Evolutionary conservation across 2,329 filamentous ascomycete genomes (phyloP), one percentile per base, ranked within the genome.

Genomic region (Hymenoscyphus scutula): DNA sequence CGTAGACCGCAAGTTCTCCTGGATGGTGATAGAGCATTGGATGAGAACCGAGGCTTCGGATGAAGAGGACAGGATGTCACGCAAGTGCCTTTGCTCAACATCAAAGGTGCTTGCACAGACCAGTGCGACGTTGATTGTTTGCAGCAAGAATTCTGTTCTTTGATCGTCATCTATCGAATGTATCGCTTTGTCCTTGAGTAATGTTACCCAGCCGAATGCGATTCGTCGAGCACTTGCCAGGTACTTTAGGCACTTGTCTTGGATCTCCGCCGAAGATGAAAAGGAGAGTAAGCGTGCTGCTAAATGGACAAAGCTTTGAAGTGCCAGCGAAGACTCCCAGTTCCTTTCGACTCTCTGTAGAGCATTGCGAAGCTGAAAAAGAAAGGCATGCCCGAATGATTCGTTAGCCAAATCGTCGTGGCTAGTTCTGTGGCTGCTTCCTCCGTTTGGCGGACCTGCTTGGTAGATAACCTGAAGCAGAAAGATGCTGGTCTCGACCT

Each of bases 391-490:
- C 1, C 71, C 68, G 60, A 82, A 80, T 0, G 19, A 7, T 0
- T 68, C 53, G 8, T 79, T 71, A 0, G 59, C 48, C 0, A 81
- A 63, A 56, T 75, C 67, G 1, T 34, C 8, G 65, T 84, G 81
- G 0, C 67, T 62, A 13, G 68, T 65, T 19, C 81, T 70, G 7
- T 69, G 62, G 7, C 72, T 58, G 53, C 34, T 62, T 2, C 25
- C 45, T 7, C 41, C 10, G 0, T 53, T 63, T 0, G 66, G 48
- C 1, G 77, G 76, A 0, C 84, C 81, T 4, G 77, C 75, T 71
- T 85, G 80, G 62, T 78, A 75, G 10, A 79, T 75, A 1, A 76
- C 74, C 64, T 89, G 84, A 2, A 79, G 68, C 1, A 86, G 61
- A 0, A 85, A 68, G 5, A 79, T 65, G 5, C 72, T 72, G 0